Evolutionary conservation across 2,329 filamentous ascomycete species (phyloP), one percentile per base, ranked within the genome.

Genomic region (Fusarium liriodendri): DNA sequence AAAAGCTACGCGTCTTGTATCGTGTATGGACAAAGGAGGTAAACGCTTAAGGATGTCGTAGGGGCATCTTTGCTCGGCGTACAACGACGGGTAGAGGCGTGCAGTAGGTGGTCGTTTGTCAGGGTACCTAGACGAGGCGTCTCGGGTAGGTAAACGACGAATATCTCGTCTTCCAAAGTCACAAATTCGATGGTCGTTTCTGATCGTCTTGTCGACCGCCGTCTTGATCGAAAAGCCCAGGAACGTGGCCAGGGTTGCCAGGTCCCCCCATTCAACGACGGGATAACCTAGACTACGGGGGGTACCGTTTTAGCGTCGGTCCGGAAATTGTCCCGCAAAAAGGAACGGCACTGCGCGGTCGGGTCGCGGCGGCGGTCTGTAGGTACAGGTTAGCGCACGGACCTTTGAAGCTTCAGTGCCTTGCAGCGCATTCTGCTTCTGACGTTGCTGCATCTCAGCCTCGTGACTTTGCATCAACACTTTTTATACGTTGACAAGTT

Each of bases 241-340:
- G 60, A 70, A 74, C 69, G 73, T 76, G 73, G 70, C 71, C 74
- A 76, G 67, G 72, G 66, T 73, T 73, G 66, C 72, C 64, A 75
- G 55, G 69, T 74, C 35, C 47, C 69, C 73, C 67, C 66, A 74
- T 72, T 68, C 64, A 32, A 63, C 58, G 60, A 59, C 29, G 16
- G 33, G 33, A 55, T 42, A 57, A 20, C 47, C 25, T 45, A 45
- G 16, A 18, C 33, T 27, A 27, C 16, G 45, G 69, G 71, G 71
- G 64, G 60, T 42, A 40, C 54, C 60, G 52, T 74, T 70, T 73
- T 73, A 73, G 73, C 71, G 72, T 79, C 80, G 80, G 81, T 78
- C 79, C 79, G 81, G 80, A 80, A 80, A 80, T 82, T 82, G 80
- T 80, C 78, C 82, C 81, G 79, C 77, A 64, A 65, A 67, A 71